Evolutionary conservation across 2,329 filamentous ascomycete species (phyloP), one percentile per base, ranked within the genome.

Genomic region (Cladophialophora bantiana): DNA sequence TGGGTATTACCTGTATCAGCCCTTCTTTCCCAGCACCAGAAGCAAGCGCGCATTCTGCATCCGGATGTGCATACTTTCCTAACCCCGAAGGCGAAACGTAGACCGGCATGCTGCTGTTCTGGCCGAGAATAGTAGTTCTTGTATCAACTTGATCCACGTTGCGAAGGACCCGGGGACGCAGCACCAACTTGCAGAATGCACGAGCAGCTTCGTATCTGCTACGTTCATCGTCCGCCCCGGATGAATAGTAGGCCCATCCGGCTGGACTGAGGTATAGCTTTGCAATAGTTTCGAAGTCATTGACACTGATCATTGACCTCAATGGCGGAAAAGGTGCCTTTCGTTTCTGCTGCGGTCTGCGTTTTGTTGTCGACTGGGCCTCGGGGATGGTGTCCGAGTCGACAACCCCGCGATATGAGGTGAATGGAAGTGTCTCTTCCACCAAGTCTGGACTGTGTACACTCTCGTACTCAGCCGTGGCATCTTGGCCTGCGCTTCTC

Each of bases 401-500:
- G 20, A 69, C 56, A 13, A 56, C 36, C 18, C 67, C 67, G 5
- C 34, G 57, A 61, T 56, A 61, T 48, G 63, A 31, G 5, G 52
- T 52, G 10, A 57, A 54, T 2, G 75, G 68, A 10, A 84, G 76
- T 26, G 80, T 79, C 54, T 78, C 58, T 35, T 65, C 59, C 42
- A 71, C 62, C 42, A 67, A 42, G 3, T 61, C 66, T 18, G 61
- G 59, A 35, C 61, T 64, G 55, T 73, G 71, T 5, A 71, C 58
- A 4, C 63, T 60, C 26, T 72, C 63, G 40, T 72, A 72, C 12
- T 58, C 67, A n/a, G 63, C 57, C 12, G 68, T 71, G 20, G 92
- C 92, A 83, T 61, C 85, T 42, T 78, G 79, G 69, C 93, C 93
- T 38, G 90, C 91, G 75, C 94, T 90, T 74, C 92, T 88, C 86